A percentile compares a stretch with the other conserved stretches of the same genome.
Evolutionary conservation across 108 stramenopile species (phyloP).

Genomic region (Mayamaea pseudoterrestris): DNA sequence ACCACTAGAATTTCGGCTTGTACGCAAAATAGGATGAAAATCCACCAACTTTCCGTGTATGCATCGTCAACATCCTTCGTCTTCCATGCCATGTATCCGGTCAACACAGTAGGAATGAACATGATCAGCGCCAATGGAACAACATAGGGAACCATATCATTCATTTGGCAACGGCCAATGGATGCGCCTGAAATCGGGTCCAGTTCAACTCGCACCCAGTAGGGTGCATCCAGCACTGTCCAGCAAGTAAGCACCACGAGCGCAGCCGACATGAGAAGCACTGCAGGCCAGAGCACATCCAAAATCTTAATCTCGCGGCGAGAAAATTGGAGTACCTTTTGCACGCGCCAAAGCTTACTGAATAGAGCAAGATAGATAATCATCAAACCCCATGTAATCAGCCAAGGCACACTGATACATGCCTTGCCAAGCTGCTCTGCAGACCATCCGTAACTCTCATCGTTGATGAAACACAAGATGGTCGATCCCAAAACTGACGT

Average conservation of each 20-base stretch:
- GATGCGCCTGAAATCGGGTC: neutral
- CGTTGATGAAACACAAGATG: conserved; percentile 28
- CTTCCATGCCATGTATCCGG: conserved; percentile 9
- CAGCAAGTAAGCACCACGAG: conserved; percentile 24
- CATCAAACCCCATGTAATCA: conserved; percentile 28
- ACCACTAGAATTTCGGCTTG: conserved; percentile 7
- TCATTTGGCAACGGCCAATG: conserved; percentile 1
- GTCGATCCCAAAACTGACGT: conserved; percentile 30
- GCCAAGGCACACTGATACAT: conserved; percentile 31
- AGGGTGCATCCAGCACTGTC: conserved; percentile 40
- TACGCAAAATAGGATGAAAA: conserved; percentile 7
- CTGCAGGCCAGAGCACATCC: conserved; percentile 42
- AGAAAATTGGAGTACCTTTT: conserved; percentile 15
- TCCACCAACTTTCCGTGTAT: conserved; percentile 12
- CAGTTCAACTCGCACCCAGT: no score
- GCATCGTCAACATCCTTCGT: conserved; percentile 15
- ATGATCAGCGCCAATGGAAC: conserved; percentile 1
- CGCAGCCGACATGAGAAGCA: conserved; percentile 20
- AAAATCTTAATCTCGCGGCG: conserved; percentile 15
- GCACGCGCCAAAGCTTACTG: conserved; percentile 42
- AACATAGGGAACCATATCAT: neutral
- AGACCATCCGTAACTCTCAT: conserved; percentile 13
- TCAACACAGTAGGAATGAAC: conserved; percentile 12
- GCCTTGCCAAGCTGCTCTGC: conserved; percentile 11
- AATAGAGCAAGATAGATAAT: conserved; percentile 35